These are phyloP conservation scores for Leptographium procerum DNA, from an alignment of 2,329 filamentous ascomycete species.

Conservation along the genomic window DNA sequence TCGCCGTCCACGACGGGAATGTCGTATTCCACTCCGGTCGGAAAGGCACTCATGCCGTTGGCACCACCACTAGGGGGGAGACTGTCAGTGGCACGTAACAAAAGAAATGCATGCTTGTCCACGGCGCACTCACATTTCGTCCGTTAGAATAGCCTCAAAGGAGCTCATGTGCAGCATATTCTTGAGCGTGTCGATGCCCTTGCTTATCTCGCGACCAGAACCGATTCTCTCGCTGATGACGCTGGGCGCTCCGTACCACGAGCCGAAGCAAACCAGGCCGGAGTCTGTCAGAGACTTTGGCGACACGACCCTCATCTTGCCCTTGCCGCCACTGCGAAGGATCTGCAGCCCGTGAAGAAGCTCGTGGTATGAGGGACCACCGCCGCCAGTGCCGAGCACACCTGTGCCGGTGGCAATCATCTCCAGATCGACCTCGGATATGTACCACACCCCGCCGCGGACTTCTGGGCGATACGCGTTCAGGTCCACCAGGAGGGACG, in stretches of 20 bases:
- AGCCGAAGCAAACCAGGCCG: conserved; percentile 38
- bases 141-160: conserved; percentile 22
- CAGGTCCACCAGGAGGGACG: conserved; percentile 15
- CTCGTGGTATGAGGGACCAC: conserved; percentile 40
- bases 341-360: conserved; percentile 39
- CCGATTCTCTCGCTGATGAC: conserved; percentile 27
- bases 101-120: too few species aligned
- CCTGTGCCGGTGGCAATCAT: conserved; percentile 49
- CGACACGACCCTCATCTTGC: conserved; percentile 33
- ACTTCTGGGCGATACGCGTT: conserved; percentile 37
- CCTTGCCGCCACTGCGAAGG: conserved; percentile 34
- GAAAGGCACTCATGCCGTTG: conserved; percentile 24
- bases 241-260: conserved; percentile 32
- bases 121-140: conserved; percentile 25
- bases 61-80: conserved; percentile 12
- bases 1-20: conserved; percentile 40
- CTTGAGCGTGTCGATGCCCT: conserved; percentile 24
- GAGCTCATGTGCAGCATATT: conserved; percentile 20
- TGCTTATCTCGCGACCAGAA: conserved; percentile 24
- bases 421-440: conserved; percentile 44
- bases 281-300: conserved; percentile 37
- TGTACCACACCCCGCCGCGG: conserved; percentile 39
- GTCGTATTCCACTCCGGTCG: conserved; percentile 29
- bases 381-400: conserved; percentile 49
- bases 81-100: neutral